phyloP scores from a whole-genome alignment of 2,329 filamentous ascomycete species.

The Trichoderma koningiopsis region DNA sequence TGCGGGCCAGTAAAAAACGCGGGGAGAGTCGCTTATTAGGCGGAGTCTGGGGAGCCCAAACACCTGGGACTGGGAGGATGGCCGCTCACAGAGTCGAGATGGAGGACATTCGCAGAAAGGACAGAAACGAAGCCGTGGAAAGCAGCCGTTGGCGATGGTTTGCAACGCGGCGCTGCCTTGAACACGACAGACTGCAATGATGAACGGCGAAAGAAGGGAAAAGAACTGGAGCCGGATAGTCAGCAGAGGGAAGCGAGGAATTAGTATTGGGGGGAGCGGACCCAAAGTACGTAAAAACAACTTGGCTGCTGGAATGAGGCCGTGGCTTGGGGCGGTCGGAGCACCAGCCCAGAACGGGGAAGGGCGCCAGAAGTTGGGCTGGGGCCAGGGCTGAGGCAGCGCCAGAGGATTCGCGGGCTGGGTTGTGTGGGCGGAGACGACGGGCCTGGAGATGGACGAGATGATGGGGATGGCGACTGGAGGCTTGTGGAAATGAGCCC shows the following conservation, averaged over 20 bases:
- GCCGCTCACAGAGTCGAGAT: background rate
- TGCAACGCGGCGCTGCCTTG: background rate
- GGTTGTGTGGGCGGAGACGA: background rate
- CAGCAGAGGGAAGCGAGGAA: conserved; percentile 2
- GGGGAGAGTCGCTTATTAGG: conserved; percentile 28
- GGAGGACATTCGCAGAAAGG: background rate
- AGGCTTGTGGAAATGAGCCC: background rate
- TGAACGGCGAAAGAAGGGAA: conserved; percentile 3
- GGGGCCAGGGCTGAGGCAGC: conserved; percentile 22
- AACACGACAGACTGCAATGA: background rate
- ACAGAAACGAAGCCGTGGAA: conserved; percentile 4
- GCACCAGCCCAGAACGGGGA: conserved; percentile 24
- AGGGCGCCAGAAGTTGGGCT: conserved; percentile 15
- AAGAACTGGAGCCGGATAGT: conserved; percentile 20
- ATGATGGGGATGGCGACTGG: background rate
- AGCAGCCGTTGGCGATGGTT: background rate
- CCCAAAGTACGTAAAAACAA: conserved; percentile 25
- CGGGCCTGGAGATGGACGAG: background rate
- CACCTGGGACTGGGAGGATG: conserved; percentile 7
- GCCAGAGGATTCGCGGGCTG: background rate
- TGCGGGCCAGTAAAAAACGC: conserved; percentile 26
- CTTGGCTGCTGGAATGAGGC: background rate
- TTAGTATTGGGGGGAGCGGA: background rate
- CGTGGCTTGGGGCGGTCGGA: conserved; percentile 22
- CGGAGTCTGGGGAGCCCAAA: conserved; percentile 23